Evolutionary conservation across 345 rosid species (phyloP), one percentile per base, ranked within the genome.

Genomic region (Eucalyptus victrix): DNA sequence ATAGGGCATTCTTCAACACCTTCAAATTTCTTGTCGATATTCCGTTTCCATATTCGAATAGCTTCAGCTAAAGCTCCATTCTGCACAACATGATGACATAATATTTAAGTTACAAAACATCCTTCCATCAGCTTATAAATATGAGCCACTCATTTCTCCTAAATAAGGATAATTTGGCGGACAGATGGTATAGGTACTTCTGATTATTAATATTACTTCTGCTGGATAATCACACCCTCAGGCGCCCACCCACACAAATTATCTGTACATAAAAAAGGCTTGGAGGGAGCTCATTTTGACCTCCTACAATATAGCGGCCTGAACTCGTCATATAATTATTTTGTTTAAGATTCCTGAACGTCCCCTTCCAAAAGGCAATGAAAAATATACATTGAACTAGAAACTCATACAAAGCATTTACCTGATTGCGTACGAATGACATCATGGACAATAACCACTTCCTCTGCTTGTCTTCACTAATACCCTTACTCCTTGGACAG

Each of bases 1-100:
- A 97, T 97, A 17, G 99, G 99, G 89, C 99, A 97, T 94, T 97
- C 99, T 90, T 97, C 99, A 62, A 97, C 94, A 88, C 99, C 99
- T 94, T 97, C 96, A 89, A 97, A 97, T 91, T 96, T 99, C 94
- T 97, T 97, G 94, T 97, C 99, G 6, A 96, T 94, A 91, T 97
- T 97, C 88, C 91, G 94, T 92, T 97, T 97, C 99, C 99, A 97
- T 92, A 94, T 95, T 69, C 94, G 88, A 87, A 97, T 97, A 44
- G 99, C 99, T 92, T 97, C 99, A 54, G 99, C 97, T 86, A 97
- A 91, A 65, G 99, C 99, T 88, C 99, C 99, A 89, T 97, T 97
- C 99, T 97, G 96, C 88, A 91, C 87, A 58, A 93, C 62, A 88
- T 58, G 28, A 76, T 3, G 0, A 76, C 45, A 72, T 19, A 37